These are phyloP conservation scores for Ceratocystis cubensis DNA, from an alignment of 2,329 filamentous ascomycete genomes.

Conservation along the genomic window DNA sequence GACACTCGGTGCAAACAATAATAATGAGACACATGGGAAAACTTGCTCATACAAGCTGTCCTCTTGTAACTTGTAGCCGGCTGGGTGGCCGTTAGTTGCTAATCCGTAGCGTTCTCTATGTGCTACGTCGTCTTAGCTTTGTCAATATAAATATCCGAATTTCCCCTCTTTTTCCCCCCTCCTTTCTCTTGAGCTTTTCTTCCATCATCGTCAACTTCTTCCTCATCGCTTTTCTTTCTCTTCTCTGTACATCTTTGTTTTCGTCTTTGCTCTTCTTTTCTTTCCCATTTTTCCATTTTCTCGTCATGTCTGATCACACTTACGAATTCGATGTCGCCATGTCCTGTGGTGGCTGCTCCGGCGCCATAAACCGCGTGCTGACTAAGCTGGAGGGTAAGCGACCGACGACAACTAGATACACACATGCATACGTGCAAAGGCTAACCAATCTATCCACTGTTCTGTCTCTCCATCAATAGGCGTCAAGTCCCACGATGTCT, in stretches of 20 bases:
- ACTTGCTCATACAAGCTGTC: neutral
- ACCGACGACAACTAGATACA: neutral
- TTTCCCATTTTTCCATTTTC: conserved; percentile 16
- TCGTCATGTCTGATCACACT: conserved; percentile 60
- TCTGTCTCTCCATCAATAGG: conserved; percentile 38
- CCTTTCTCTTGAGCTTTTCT: neutral
- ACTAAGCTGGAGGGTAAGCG: conserved; percentile 76
- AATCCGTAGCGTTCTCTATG: neutral
- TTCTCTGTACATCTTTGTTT: conserved; percentile 10
- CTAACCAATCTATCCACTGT: neutral
- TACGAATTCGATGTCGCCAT: conserved; percentile 95
- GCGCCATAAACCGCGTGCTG: conserved; percentile 80
- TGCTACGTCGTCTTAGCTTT: neutral
- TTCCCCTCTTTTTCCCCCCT: conserved; percentile 1
- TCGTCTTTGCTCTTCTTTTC: conserved; percentile 5
- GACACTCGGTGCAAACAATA: neutral
- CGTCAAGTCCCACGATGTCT: conserved; percentile 76
- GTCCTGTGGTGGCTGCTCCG: conserved; percentile 93
- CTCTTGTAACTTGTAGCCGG: neutral
- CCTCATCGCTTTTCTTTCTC: neutral
- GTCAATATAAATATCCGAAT: neutral
- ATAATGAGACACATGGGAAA: too few species aligned
- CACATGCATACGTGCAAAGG: neutral
- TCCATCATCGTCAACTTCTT: neutral
- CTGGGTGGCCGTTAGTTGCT: neutral